Evolutionary conservation across 345 rosid species (phyloP), one percentile per base, ranked within the genome.

Genomic region (Rhizophora mangle): DNA sequence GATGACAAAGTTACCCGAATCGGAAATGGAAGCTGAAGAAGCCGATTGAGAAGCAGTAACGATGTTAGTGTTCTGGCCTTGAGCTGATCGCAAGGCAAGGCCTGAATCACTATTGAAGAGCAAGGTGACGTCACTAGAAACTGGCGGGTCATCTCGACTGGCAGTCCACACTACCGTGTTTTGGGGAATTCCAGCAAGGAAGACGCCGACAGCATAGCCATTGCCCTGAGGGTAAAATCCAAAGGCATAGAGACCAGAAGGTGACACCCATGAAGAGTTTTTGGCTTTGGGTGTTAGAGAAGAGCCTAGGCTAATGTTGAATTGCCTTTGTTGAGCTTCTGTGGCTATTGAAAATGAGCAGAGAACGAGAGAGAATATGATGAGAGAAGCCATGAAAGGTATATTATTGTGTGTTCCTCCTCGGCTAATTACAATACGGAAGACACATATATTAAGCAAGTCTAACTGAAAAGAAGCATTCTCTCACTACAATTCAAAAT

Each of bases 221-320:
- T 18, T 21, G 36, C 74, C 82, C 22, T 37, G 65, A 4, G 5
- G 61, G 59, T 72, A 75, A 72, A 84, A 84, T 4, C 82, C 85
- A 1, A 82, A 80, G 20, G 77, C 75, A 8, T 73, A 82, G 26
- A 39, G 69, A 19, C 81, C 73, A 3, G 84, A 82, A 68, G 80
- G 63, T 18, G 85, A 84, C 31, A 46, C 5, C 85, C 82, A 82
- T 37, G 70, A 67, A 16, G 75, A 36, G 43, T 53, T 36, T 27
- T 0, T 8, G 26, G 29, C 4, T 18, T 82, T 8, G n/a, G 85
- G 75, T 4, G 51, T 67, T 16, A 82, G 49, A 31, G 72, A 60
- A 68, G 73, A 72, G 47, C 64, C 74, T 4, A 8, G 21, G 27
- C 1, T 68, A 55, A 76, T 82, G 22, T 53, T 79, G 16, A 16